A percentile compares a stretch with the other conserved stretches of the same genome.
These are phyloP conservation scores for Rasamsonia emersonii DNA, from an alignment of 2,329 filamentous ascomycete genomes.

Conservation along the genomic window DNA sequence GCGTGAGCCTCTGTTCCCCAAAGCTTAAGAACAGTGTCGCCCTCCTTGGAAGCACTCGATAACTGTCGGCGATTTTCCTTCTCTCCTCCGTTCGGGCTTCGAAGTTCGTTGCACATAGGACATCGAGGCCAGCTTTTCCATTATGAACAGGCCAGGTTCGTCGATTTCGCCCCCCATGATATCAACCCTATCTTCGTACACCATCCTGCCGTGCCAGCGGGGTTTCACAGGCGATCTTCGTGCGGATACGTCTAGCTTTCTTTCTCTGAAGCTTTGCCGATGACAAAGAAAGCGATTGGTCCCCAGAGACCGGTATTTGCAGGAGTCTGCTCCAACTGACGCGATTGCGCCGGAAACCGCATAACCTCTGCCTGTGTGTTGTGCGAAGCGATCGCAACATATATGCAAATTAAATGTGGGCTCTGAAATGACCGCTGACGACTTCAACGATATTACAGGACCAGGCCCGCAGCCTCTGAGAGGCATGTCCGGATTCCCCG, in stretches of 20 bases:
- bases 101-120: conserved; percentile 9
- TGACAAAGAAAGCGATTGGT: no score
- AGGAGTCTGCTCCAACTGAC: no score
- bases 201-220: neutral
- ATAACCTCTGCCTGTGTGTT: no score
- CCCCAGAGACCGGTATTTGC: no score
- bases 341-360: no score
- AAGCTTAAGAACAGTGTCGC: conserved; percentile 1
- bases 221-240: neutral
- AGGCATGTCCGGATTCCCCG: conserved; percentile 46
- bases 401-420: no score
- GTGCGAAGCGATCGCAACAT: no score
- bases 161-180: conserved; percentile 21
- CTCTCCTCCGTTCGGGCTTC: conserved; percentile 7
- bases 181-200: conserved; percentile 5
- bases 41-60: neutral
- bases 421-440: no score
- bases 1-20: conserved; percentile 5
- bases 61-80: neutral
- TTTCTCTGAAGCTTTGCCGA: no score
- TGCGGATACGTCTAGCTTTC: neutral
- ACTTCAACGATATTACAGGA: conserved; percentile 24
- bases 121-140: conserved; percentile 11
- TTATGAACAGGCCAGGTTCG: conserved; percentile 45
- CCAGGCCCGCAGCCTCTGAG: conserved; percentile 44